Evolutionary conservation across 805 yeast species (phyloP), one percentile per base, ranked within the genome.

Genomic region (Pichia gijzeniarum): DNA sequence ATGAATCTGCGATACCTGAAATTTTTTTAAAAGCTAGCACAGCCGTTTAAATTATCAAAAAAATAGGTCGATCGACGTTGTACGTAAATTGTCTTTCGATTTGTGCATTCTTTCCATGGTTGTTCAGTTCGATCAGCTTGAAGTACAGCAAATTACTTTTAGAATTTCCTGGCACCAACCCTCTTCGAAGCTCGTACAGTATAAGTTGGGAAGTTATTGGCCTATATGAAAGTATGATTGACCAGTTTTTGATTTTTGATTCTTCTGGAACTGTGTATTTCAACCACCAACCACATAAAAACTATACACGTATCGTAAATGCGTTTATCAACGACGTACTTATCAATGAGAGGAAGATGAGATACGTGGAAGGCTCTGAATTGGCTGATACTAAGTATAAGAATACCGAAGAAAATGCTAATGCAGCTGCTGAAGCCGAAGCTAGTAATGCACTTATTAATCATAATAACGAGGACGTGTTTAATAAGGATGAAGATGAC

Each of bases 181-280:
- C n/a, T n/a, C n/a, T n/a, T n/a, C n/a, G n/a, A n/a, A n/a, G n/a
- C n/a, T n/a, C n/a, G n/a, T n/a, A n/a, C n/a, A n/a, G n/a, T n/a
- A n/a, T n/a, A n/a, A n/a, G n/a, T n/a, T n/a, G n/a, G n/a, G n/a
- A n/a, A n/a, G n/a, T n/a, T n/a, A n/a, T n/a, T n/a, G n/a, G n/a
- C n/a, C n/a, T n/a, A n/a, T n/a, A n/a, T n/a, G n/a, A n/a, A n/a
- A n/a, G n/a, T 17, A 69, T 72, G 78, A 65, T 74, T 38, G 79
- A 74, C 51, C 76, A 70, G 51, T 67, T 76, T 45, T 54, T 70
- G 9, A 67, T 79, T 1, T 77, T 78, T 58, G 65, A 73, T 4
- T 69, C 71, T 1, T 71, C 76, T 9, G 85, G 85, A 1, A 57
- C 70, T 10, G 79, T 79, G 20, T 62, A 72, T 14, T 78, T 73